Base-by-base conservation (phyloP, 2,329 filamentous ascomycete species). In the Tetracladium maxilliforme region DNA sequence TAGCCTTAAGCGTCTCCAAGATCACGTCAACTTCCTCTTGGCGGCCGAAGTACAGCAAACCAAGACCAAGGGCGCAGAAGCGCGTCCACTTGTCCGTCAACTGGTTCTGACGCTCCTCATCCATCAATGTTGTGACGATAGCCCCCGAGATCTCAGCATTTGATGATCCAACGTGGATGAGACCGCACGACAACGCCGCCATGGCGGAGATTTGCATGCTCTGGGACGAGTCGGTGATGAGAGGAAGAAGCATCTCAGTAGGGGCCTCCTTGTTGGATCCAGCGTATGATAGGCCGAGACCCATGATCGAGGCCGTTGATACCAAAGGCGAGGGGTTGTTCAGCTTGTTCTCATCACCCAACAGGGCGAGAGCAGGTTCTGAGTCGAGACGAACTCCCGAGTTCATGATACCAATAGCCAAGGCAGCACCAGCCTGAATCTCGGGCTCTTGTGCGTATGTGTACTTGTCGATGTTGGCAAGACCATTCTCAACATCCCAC, bases 21-120 rank as follows among this genome's bases (percentile, higher is more conserved):
- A 95, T 86, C 30, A 95, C 87, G 42, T 98, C 90, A n/a, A 95
- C 90, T 49, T 95, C 87, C 51, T 98, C 90, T 53, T 98, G 90
- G 35, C 83, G 77, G 19, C 90, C 90, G 41, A 98, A 95, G 66
- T 84, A 98, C 15, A 98, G 64, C 14, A 98, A 66, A 3, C 87
- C 90, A 33, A 98, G 66, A 35, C 90, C 90, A 21, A 98, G 74
- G 12, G 82, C 86, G 58, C 98, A 78, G 58, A 98, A 98, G 11
- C 90, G 75, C 16, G 86, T 90, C 90, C 90, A 98, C 56, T 95
- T 98, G 55, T 95, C 83, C 39, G 92, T 94, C 32, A 98, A 61
- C 49, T 93, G 86, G 43, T 70, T 76, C 54, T 79, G 78, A 29
- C 86, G 73, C 31, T 95, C 87, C 30, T 95, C 87, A 38, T 98